These are phyloP conservation scores for Colletotrichum noveboracense DNA, from an alignment of 2,329 filamentous ascomycete species.

Conservation along the genomic window DNA sequence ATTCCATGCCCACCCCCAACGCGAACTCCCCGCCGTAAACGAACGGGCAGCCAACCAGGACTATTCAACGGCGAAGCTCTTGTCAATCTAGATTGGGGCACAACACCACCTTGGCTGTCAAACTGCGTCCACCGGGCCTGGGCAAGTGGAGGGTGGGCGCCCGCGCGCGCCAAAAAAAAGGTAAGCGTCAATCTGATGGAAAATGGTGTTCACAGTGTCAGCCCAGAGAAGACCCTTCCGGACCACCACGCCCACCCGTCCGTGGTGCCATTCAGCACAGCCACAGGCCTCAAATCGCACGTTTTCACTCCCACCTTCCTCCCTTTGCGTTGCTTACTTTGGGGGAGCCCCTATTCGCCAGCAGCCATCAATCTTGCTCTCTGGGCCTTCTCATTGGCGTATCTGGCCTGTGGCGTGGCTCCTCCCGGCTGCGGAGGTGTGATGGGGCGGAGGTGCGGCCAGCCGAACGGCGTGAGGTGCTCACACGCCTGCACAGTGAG, in stretches of 20 bases:
- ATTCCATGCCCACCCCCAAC: not conserved
- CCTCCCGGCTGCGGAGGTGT: not conserved
- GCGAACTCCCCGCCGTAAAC: not conserved
- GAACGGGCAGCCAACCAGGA: not conserved
- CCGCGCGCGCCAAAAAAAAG: not conserved
- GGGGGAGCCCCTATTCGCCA: not conserved
- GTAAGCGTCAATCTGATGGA: not conserved
- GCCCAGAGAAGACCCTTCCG: not conserved
- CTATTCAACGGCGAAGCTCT: not conserved
- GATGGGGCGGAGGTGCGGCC: not conserved
- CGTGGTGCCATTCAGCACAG: constrained; percentile 27
- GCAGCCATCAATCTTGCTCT: not conserved
- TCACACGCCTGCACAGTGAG: not conserved
- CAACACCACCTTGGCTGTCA: not conserved
- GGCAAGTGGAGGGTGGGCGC: not conserved
- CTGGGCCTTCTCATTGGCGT: not conserved
- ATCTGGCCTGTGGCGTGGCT: constrained; percentile 2
- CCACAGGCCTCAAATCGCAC: constrained; percentile 23
- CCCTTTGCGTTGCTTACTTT: constrained; percentile 9
- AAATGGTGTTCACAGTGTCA: not conserved
- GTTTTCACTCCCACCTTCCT: constrained; percentile 14
- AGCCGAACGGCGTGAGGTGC: constrained; percentile 1
- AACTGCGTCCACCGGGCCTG: not conserved
- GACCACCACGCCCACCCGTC: constrained; percentile 3
- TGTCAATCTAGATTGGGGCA: constrained; percentile 2